Conservation (phyloP, 208 protist genomes). For the Lotmaria passim region DNA sequence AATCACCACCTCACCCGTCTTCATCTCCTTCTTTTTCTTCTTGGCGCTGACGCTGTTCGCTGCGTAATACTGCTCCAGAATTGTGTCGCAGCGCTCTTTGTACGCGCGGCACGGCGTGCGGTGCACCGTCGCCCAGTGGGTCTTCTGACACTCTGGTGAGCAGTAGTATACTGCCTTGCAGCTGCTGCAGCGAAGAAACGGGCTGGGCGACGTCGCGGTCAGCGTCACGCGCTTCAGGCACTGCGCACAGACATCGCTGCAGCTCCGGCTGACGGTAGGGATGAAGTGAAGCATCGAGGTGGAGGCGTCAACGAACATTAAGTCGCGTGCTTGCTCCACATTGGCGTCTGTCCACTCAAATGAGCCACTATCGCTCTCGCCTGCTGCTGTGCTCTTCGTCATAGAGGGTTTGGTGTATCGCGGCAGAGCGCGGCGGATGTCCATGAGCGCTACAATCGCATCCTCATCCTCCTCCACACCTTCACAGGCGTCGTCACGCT, state of each 20-base stretch:
- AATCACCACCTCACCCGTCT: conserved; percentile 43
- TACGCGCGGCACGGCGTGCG: conserved; percentile 61
- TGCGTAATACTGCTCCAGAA: conserved; percentile 55
- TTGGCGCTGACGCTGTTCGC: conserved; percentile 38
- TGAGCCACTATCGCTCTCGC: too few species aligned
- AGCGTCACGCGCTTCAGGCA: conserved; percentile 39
- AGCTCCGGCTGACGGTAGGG: conserved; percentile 62
- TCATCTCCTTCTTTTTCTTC: conserved; percentile 32
- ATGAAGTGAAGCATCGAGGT: conserved; percentile 74
- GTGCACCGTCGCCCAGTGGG: conserved; percentile 69
- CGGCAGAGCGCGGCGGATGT: conserved; percentile 74
- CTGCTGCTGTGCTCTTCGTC: neutral
- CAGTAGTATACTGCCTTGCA: conserved; percentile 89
- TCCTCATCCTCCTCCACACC: conserved; percentile 61
- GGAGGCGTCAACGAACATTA: conserved; percentile 87
- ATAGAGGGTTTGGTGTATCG: neutral
- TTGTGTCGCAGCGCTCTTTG: conserved; percentile 51
- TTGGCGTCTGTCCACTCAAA: conserved; percentile 52
- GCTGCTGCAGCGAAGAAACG: conserved; percentile 72
- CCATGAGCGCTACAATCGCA: conserved; percentile 70
- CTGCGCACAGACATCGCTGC: conserved; percentile 54
- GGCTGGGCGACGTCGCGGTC: conserved; percentile 11
- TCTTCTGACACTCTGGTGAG: conserved; percentile 63
- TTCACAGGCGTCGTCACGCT: neutral
- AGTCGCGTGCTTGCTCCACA: conserved; percentile 62